Base-by-base conservation (phyloP, 148 eudicot species). In the Fagopyrum homotropicum region DNA sequence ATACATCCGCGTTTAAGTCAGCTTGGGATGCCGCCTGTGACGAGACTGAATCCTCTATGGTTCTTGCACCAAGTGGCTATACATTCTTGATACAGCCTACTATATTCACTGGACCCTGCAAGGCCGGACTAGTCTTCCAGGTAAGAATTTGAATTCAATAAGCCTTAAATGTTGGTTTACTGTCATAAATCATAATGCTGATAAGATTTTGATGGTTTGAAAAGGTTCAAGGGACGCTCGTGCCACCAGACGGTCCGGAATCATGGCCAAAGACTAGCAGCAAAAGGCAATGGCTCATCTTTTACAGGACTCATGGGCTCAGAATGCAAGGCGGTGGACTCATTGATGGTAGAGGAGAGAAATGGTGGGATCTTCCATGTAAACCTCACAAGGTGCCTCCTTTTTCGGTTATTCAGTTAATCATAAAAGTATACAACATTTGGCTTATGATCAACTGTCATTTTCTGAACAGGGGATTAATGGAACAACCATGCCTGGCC, bases 341-440 rank as follows among this genome's bases (percentile, higher is more conserved):
- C 19, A 78, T 94, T 43, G 97, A 94, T 79, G 97, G 98, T 6
- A 91, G 79, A 81, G 98, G 98, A 83, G 85, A 89, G 46, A 89
- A 91, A 69, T 94, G 98, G 98, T 91, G 98, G 98, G 76, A 88
- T 81, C 91, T 94, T 74, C 89, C 97, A 40, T 94, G 98, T 86
- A 94, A 94, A 81, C 98, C 97, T 79, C 98, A 94, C 83, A 91
- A 82, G 83, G 97, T 91, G 81, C 48, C 52, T 77, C 68, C n/a
- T 47, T 12, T 16, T 19, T 19, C 71, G 3, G 3, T 49, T 49
- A 12, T 49, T 12, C 12, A 9, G 9, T 49, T 8, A 49, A 8
- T 2, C 52, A 49, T 4, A 19, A 26, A 17, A 5, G 9, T 1
- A 16, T 9, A 22, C 11, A 22, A 5, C 40, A 26, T 60, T 60